Evolutionary conservation across 202 grass and related monocot species (phyloP).

Genomic region (Zoysia matrella): DNA sequence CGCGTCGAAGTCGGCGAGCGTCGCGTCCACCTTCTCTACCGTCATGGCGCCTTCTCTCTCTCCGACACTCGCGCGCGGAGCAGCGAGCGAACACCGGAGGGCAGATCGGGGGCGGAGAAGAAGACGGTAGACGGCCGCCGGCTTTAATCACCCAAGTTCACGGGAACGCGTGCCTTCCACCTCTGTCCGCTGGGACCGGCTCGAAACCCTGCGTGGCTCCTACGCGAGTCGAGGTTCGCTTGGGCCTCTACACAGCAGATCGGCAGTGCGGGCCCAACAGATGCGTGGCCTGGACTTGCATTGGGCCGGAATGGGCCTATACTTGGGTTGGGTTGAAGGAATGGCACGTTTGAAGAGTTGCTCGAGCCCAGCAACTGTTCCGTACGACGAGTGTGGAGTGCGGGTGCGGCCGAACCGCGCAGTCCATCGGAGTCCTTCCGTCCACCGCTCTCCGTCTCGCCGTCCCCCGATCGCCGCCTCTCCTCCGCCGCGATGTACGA

Average conservation of each 20-base stretch:
- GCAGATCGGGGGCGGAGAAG: neutral
- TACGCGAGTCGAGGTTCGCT: too few relatives aligned
- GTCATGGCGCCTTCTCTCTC: constrained; percentile 28
- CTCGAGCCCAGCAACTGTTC: neutral
- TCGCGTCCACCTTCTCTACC: constrained; percentile 56
- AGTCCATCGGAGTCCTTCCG: constrained; percentile 28
- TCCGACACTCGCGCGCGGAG: neutral
- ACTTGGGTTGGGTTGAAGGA: neutral
- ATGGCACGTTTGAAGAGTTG: neutral
- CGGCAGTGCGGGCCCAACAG: too few relatives aligned
- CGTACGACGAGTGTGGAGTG: neutral
- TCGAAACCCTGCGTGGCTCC: too few relatives aligned
- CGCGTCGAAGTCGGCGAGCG: constrained; percentile 42
- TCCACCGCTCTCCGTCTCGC: neutral
- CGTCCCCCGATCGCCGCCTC: constrained; percentile 10
- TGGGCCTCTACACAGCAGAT: too few relatives aligned
- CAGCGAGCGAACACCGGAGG: neutral
- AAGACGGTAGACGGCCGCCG: neutral
- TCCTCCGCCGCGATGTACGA: constrained; percentile 66
- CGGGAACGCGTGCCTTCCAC: too few relatives aligned
- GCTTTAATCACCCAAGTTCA: too few relatives aligned
- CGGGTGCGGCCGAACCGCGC: too few relatives aligned
- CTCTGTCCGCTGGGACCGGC: too few relatives aligned
- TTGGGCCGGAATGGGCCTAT: neutral
- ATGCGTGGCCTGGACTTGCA: too few relatives aligned